Conservation (phyloP, 345 rosid species). For the Mercurialis annua region DNA sequence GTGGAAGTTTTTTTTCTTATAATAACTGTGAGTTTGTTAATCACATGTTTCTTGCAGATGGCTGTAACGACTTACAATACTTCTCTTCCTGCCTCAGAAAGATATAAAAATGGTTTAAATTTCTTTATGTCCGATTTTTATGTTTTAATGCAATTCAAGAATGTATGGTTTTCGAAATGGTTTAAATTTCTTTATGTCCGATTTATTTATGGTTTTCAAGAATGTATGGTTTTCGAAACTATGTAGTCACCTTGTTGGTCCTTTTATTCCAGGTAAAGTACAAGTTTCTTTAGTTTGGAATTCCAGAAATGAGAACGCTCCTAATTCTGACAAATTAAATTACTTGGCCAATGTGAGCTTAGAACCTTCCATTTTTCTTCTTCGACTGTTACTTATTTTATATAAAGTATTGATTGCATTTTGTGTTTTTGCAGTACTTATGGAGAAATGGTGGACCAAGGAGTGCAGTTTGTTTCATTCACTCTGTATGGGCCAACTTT, state of each 20-base stretch:
- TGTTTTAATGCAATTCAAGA: slow-evolving; percentile 2
- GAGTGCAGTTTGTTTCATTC: slow-evolving; percentile 51
- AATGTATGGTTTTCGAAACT: neutral
- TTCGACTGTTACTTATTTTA: neutral
- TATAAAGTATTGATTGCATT: neutral
- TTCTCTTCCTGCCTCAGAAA: slow-evolving; percentile 64
- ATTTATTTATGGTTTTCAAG: neutral
- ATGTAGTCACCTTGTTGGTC: neutral
- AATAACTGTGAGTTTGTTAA: slow-evolving; percentile 12
- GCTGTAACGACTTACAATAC: slow-evolving; percentile 86
- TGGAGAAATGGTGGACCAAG: slow-evolving; percentile 86
- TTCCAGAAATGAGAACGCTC: slow-evolving; percentile 78
- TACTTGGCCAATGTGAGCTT: slow-evolving; percentile 72
- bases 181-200: slow-evolving; percentile 11
- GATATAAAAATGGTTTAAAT: slow-evolving; percentile 77
- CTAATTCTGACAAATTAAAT: slow-evolving; percentile 57
- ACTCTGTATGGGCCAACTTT: slow-evolving; percentile 97
- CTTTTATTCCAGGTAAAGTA: slow-evolving; percentile 57
- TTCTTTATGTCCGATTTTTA: slow-evolving; percentile 5
- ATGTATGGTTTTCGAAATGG: slow-evolving; percentile 12
- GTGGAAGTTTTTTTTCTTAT: neutral
- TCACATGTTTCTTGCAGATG: slow-evolving; percentile 51
- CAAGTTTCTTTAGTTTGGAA: slow-evolving; percentile 93
- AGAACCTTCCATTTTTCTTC: neutral
- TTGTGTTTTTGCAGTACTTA: slow-evolving; percentile 52